Evolutionary conservation across 306 rosid genomes (phyloP), one percentile per base, ranked within the genome.

Genomic region (Quercus ilex): DNA sequence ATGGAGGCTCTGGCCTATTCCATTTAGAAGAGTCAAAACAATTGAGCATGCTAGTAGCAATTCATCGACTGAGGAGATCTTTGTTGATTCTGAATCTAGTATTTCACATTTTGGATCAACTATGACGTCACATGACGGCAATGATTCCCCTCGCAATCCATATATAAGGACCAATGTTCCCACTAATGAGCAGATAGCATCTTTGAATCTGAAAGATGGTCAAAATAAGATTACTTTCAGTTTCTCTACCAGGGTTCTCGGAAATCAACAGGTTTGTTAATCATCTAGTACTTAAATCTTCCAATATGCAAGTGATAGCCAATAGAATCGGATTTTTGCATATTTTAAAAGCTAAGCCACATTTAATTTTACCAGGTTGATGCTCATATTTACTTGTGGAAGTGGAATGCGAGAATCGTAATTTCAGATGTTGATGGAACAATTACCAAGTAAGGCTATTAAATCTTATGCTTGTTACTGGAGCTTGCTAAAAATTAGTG

Each of bases 371-470:
- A 69, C 83, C 90, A 96, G 99, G 99, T 96, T 59, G 99, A 96
- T 86, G 98, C 98, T 70, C 99, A 91, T 84, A 93, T 96, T 83
- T 96, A 93, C 86, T 85, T 96, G 80, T 96, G 99, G 99, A 93
- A 90, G 74, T 96, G 98, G 98, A 93, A 96, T 83, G 94, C 97
- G 30, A 84, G 90, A 76, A 96, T 96, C 70, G 99, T 96, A 80
- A 93, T 96, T 81, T 96, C 99, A 8, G 99, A 96, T 25, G 99
- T 96, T 69, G 99, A 96, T 81, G 99, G 99, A 73, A 96, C 99
- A 59, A 96, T 96, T 84, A 96, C 99, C 81, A 96, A 90, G 99
- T 96, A 87, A 88, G 99, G 30, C 43, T 43, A 23, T 60, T 53
- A 31, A 74, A 52, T 74, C 74, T 68, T 63, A 68, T 71, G 67